phyloP scores from a whole-genome alignment of 2,329 filamentous ascomycete species.

The Calonectria montana region DNA sequence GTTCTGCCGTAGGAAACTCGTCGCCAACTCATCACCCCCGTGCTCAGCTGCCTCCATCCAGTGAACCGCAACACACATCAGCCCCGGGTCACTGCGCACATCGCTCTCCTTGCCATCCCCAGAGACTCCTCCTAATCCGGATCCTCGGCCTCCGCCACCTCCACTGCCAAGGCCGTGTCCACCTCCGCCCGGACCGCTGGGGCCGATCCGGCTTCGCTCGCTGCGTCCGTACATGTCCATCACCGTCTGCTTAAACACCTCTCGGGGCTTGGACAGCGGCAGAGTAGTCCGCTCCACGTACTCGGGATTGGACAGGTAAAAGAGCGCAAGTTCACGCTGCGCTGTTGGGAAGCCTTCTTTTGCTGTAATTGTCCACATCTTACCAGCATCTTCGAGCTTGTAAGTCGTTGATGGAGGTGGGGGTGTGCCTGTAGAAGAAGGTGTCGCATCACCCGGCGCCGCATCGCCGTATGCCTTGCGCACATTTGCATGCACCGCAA shows the following conservation, averaged over 20 bases:
- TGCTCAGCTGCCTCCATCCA: constrained; percentile 94
- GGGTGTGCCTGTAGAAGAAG: constrained; percentile 54
- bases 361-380: constrained; percentile 92
- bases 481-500: constrained; percentile 72
- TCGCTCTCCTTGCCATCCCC: constrained; percentile 54
- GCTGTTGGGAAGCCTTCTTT: constrained; percentile 87
- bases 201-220: constrained; percentile 41
- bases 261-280: constrained; percentile 84
- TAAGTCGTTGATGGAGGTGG: constrained; percentile 69
- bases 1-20: constrained; percentile 81
- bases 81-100: constrained; percentile 80
- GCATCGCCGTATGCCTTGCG: constrained; percentile 59
- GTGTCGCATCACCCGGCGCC: constrained; percentile 43
- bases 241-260: constrained; percentile 90
- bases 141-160: constrained; percentile 35
- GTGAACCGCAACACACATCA: constrained; percentile 95
- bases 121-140: constrained; percentile 36
- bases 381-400: constrained; percentile 82
- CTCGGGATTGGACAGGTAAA: constrained; percentile 93
- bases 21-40: constrained; percentile 88
- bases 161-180: constrained; percentile 40
- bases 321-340: constrained; percentile 91
- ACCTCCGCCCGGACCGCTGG: constrained; percentile 32
- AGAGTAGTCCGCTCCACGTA: constrained; percentile 83
- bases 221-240: constrained; percentile 74